Conservation (phyloP, 768 basidiomycete species). For the Thelephora aurantiotincta region DNA sequence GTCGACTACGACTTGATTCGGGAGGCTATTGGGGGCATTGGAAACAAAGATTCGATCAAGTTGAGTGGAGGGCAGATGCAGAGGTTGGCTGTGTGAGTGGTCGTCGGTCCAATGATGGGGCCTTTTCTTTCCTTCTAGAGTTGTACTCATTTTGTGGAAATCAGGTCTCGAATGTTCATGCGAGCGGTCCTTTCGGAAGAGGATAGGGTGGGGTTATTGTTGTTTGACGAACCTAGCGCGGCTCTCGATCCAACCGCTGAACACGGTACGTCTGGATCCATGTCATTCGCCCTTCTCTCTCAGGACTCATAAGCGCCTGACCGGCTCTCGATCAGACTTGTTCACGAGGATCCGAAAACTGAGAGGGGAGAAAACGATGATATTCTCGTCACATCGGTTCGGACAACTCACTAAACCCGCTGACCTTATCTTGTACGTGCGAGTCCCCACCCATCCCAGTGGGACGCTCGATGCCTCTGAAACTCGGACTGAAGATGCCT, state of each 20-base stretch:
- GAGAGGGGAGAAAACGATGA: conserved; percentile 68
- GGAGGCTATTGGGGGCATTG: conserved; percentile 27
- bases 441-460: too few species aligned
- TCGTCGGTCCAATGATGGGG: too few species aligned
- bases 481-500: too few species aligned
- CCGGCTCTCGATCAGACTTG: conserved; percentile 26
- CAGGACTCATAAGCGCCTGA: neutral
- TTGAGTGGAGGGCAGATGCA: conserved; percentile 73
- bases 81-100: conserved; percentile 51
- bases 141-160: too few species aligned
- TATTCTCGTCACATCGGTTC: conserved; percentile 63
- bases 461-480: neutral
- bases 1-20: conserved; percentile 38
- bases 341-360: conserved; percentile 55
- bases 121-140: too few species aligned
- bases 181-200: conserved; percentile 17
- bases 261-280: conserved; percentile 30
- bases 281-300: neutral
- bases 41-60: conserved; percentile 15
- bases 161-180: conserved; percentile 17
- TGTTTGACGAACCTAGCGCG: conserved; percentile 18
- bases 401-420: conserved; percentile 62
- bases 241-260: conserved; percentile 51
- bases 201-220: conserved; percentile 13
- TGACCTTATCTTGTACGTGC: conserved; percentile 44